Evolutionary conservation across 768 basidiomycete genomes (phyloP), one percentile per base, ranked within the genome.

Genomic region (Rhodocollybia butyracea): DNA sequence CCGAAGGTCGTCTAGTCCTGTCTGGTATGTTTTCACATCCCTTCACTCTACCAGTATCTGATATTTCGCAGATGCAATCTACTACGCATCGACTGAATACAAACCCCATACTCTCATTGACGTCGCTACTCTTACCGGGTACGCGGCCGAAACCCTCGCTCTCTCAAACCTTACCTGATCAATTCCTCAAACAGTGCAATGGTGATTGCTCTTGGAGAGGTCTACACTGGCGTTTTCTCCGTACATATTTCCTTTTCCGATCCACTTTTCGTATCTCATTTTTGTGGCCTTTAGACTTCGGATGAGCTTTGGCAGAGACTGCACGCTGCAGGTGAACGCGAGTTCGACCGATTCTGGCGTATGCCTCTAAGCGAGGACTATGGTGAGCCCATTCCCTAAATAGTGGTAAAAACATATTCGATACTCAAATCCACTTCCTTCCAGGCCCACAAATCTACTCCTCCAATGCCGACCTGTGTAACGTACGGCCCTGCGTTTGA

Each of bases 61-160:
- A 29, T 21, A n/a, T 26, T 34, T 7, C 27, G 22, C 61, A 83
- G 93, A 95, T 68, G 90, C 91, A 1, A 78, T 95, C 56, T 90
- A 90, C 70, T 95, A 94, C 66, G 82, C 84, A 24, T 82, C 86
- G 1, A 83, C 86, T 6, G 77, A 81, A 54, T 92, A 80, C 75
- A 89, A 88, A 66, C 86, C 93, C 1, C 85, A 89, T 64, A 90
- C 89, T 0, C 73, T 94, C 46, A 82, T 95, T 57, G 91, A 95
- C 64, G 91, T 91, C 24, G 93, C 93, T 13, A 94, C 92, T 0
- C 79, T 94, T 42, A 94, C 91, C 19, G 86, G 86, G 88, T 88
- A 68, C 40, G 73, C 61, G 17, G 13, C n/a, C 26, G 26, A 32
- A 31, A n/a, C 10, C 36, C 19, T 31, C 19, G n/a, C 39, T 7